phyloP scores from a whole-genome alignment of 345 rosid genomes.

The Eucalyptus curtisii region DNA sequence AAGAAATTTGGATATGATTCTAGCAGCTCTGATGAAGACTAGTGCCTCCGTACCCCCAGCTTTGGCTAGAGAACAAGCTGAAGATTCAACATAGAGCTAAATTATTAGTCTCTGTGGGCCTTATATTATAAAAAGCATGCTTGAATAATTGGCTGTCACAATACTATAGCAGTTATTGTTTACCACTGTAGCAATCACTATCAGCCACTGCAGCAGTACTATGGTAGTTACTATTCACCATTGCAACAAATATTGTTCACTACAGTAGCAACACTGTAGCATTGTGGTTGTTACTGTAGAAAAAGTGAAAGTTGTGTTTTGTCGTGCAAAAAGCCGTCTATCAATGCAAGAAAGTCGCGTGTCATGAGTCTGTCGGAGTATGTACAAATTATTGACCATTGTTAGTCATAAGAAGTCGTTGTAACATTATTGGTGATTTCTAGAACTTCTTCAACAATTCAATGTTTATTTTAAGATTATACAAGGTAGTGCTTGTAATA shows the following conservation, averaged over 20 bases:
- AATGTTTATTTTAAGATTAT: not conserved
- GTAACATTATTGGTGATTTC: not conserved
- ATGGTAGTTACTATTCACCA: not conserved
- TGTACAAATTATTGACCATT: not conserved
- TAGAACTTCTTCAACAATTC: not conserved
- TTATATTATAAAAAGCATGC: not conserved
- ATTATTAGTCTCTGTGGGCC: not conserved
- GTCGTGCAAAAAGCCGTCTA: not conserved
- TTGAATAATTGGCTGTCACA: not conserved
- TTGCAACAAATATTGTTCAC: rapidly evolving
- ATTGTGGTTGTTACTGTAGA: rapidly evolving
- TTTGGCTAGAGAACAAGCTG: too few relatives aligned
- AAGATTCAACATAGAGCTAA: not conserved
- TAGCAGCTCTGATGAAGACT: not conserved
- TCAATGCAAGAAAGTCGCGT: not conserved
- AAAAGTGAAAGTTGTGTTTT: not conserved
- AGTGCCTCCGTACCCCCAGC: not conserved
- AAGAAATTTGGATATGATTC: too few relatives aligned
- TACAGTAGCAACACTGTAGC: not conserved
- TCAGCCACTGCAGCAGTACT: rapidly evolving
- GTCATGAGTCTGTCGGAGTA: not conserved
- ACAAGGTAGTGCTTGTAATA: not conserved
- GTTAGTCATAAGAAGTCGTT: not conserved
- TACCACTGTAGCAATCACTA: not conserved
- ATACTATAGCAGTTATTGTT: rapidly evolving